Percentiles rank a stretch among this genome's conserved stretches.
These are phyloP conservation scores for Phaseolus lunatus DNA, from an alignment of 306 rosid species.

Conservation along the genomic window DNA sequence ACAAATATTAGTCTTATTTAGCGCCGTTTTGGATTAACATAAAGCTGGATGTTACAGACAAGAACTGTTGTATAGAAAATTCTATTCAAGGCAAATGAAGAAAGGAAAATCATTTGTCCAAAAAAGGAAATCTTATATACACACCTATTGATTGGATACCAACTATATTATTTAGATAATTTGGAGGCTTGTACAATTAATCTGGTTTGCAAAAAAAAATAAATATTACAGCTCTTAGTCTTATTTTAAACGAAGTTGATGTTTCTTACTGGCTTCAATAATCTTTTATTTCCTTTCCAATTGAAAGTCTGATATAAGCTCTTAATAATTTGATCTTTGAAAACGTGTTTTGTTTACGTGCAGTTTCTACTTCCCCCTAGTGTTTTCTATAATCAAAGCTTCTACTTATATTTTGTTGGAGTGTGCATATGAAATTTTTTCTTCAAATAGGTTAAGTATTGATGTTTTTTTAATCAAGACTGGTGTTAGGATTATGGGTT, in stretches of 20 bases:
- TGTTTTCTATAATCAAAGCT: not conserved
- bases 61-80: not conserved
- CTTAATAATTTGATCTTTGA: not conserved
- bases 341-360: not conserved
- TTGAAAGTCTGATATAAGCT: not conserved
- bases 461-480: not conserved
- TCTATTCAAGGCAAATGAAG: not conserved
- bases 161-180: too few species aligned
- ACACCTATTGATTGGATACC: not conserved
- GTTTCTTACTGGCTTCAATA: slow-evolving; percentile 21
- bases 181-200: not conserved
- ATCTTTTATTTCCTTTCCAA: not conserved
- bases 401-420: not conserved
- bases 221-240: not conserved
- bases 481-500: slow-evolving; percentile 24
- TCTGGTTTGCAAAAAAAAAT: too few species aligned
- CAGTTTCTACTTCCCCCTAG: not conserved
- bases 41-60: slow-evolving; percentile 16
- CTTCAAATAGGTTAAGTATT: not conserved
- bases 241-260: not conserved
- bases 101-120: slow-evolving; percentile 3
- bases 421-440: not conserved
- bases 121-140: not conserved
- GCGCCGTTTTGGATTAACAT: not conserved
- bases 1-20: not conserved